Evolutionary conservation across 768 basidiomycete species (phyloP), one percentile per base, ranked within the genome.

Genomic region (Lactarius sanguifluus): DNA sequence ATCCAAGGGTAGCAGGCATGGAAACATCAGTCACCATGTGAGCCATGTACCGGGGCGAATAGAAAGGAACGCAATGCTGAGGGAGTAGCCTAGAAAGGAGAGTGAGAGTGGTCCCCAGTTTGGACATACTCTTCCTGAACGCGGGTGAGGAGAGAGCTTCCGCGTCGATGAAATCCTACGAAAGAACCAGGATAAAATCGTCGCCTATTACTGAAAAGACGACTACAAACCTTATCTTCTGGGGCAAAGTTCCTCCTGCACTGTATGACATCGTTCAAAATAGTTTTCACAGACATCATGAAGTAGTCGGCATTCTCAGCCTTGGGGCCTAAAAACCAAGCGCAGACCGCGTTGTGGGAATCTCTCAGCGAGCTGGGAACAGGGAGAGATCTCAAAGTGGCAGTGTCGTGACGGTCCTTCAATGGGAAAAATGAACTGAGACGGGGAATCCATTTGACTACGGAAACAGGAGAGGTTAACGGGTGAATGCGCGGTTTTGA

Each of bases 311-410:
- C 62, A 65, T 80, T 80, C 71, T 81, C 80, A 7, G 74, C 78
- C 57, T 74, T 74, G 18, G 80, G 78, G 5, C 80, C 80, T 18
- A 81, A 69, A 64, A 81, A 80, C 73, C 76, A 79, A 16, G 80
- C 74, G 16, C 75, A 72, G 23, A 79, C 71, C n/a, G 73, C 71
- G 7, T 76, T 63, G 50, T 73, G 72, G 23, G 50, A 25, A 18
- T 69, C 57, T 40, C n/a, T 62, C 23, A 62, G 38, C 1, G 70
- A 70, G 3, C 58, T 62, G 4, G 61, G 56, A 61, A 30, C 5
- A 25, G 43, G 40, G 8, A n/a, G 36, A 4, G 57, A 23, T 18
- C 32, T 34, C 32, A 61, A 6, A 9, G 38, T 41, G 20, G 43
- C 25, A 32, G 34, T 15, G 23, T 8, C 43, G 4, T 55, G 61